phyloP scores from a whole-genome alignment of 345 rosid genomes.

The Noccaea bulbosa region DNA sequence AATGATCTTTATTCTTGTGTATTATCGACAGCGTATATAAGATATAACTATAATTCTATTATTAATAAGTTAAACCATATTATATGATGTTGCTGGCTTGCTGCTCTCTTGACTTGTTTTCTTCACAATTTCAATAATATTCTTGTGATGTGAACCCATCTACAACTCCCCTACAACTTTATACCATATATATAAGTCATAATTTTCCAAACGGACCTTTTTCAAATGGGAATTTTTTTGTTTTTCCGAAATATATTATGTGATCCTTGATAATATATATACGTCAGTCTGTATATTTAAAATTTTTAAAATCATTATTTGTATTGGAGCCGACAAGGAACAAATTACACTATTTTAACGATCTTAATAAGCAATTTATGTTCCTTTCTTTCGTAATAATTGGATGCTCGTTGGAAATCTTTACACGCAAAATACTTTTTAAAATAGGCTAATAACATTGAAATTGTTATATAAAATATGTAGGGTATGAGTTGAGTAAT shows the following conservation, averaged over 20 bases:
- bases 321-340: slow-evolving; percentile 27
- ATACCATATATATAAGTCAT: slow-evolving; percentile 5
- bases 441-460: background rate
- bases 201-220: slow-evolving; percentile 6
- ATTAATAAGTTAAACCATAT: slow-evolving; percentile 19
- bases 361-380: slow-evolving; percentile 31
- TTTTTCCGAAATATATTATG: slow-evolving; percentile 6
- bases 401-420: slow-evolving; percentile 31
- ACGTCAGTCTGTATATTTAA: slow-evolving; percentile 17
- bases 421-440: slow-evolving; percentile 22
- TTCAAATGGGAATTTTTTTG: background rate
- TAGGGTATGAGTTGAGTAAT: slow-evolving; percentile 39
- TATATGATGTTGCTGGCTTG: slow-evolving; percentile 27
- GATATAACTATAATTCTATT: slow-evolving; percentile 15
- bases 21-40: slow-evolving; percentile 12
- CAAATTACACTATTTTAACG: background rate
- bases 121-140: slow-evolving; percentile 40
- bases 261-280: slow-evolving; percentile 27
- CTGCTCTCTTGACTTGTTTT: slow-evolving; percentile 44
- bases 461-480: slow-evolving; percentile 20
- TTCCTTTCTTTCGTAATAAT: slow-evolving; percentile 41
- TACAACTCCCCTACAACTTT: slow-evolving; percentile 29
- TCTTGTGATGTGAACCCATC: slow-evolving; percentile 43
- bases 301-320: background rate
- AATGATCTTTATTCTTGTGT: slow-evolving; percentile 28